Percentiles rank a stretch among this genome's conserved stretches.
Conservation (phyloP, 2,329 filamentous ascomycete species). For the Balansia obtecta region DNA sequence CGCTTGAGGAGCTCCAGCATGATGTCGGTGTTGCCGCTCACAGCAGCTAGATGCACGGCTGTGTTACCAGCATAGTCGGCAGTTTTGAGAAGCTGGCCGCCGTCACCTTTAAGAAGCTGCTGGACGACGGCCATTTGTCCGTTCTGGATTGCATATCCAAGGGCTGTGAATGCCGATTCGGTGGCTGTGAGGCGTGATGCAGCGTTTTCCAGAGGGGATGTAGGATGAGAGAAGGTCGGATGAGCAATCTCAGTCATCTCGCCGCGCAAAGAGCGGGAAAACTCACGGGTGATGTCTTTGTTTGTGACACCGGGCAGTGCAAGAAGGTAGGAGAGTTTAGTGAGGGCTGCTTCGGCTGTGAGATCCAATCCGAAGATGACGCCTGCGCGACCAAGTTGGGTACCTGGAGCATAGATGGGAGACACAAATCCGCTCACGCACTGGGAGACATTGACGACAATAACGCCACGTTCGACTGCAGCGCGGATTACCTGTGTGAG, state of each 20-base stretch:
- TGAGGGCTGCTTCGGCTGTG: conserved; percentile 81
- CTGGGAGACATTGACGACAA: conserved; percentile 86
- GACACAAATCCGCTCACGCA: conserved; percentile 69
- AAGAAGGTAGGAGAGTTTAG: conserved; percentile 79
- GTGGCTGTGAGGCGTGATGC: conserved; percentile 30
- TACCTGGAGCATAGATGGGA: conserved; percentile 65
- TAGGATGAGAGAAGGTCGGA: conserved; percentile 66
- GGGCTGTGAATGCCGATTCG: conserved; percentile 59
- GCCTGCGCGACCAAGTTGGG: conserved; percentile 67
- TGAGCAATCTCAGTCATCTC: conserved; percentile 69
- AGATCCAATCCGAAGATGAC: conserved; percentile 84
- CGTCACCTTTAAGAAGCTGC: conserved; percentile 55
- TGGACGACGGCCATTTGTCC: conserved; percentile 54
- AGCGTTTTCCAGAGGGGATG: conserved; percentile 34
- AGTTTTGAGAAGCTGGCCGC: conserved; percentile 55
- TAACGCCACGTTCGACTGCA: conserved; percentile 67
- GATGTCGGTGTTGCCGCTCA: conserved; percentile 40
- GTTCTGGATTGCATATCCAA: conserved; percentile 69
- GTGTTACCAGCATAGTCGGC: conserved; percentile 77
- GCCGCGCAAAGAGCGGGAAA: conserved; percentile 66
- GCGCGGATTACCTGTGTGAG: conserved; percentile 66
- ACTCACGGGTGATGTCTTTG: conserved; percentile 53
- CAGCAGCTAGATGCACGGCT: conserved; percentile 44
- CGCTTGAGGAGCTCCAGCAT: conserved; percentile 45
- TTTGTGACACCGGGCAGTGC: conserved; percentile 51